Conservation (phyloP, 2,329 filamentous ascomycete genomes). For the Colletotrichum echinochloae region DNA sequence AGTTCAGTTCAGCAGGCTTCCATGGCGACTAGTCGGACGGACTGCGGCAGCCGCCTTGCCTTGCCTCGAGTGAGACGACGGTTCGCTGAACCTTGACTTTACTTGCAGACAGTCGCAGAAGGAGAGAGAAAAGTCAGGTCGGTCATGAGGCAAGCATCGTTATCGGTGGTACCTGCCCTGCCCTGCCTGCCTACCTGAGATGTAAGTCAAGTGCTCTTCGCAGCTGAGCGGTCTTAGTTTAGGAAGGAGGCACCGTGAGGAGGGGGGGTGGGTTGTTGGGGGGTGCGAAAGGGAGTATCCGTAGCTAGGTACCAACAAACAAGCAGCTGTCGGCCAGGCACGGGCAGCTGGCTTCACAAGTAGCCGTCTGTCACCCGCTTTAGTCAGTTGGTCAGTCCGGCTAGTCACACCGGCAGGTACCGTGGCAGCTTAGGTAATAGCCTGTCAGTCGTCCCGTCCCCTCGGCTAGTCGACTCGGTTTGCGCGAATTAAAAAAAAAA, state of each 20-base stretch:
- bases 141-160: background rate
- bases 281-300: background rate
- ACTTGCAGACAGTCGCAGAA: rapidly evolving
- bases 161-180: background rate
- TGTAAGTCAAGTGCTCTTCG: constrained; percentile 12
- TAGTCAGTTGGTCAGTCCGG: background rate
- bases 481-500: background rate
- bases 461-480: background rate
- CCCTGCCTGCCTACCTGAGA: no score
- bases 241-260: background rate
- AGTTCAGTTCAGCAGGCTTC: background rate
- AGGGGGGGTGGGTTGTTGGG: background rate
- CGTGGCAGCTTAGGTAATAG: no score
- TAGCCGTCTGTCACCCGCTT: background rate
- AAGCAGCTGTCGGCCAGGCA: constrained; percentile 5
- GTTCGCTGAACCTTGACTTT: background rate
- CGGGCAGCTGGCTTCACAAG: constrained; percentile 1
- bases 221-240: background rate
- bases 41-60: background rate
- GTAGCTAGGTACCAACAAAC: background rate
- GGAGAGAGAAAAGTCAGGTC: background rate
- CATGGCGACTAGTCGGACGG: background rate
- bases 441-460: no score
- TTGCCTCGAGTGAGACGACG: background rate
- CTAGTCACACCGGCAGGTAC: no score